Evolutionary conservation across 1,284 basidiomycete genomes (phyloP).

Genomic region (Agroathelia rolfsii): DNA sequence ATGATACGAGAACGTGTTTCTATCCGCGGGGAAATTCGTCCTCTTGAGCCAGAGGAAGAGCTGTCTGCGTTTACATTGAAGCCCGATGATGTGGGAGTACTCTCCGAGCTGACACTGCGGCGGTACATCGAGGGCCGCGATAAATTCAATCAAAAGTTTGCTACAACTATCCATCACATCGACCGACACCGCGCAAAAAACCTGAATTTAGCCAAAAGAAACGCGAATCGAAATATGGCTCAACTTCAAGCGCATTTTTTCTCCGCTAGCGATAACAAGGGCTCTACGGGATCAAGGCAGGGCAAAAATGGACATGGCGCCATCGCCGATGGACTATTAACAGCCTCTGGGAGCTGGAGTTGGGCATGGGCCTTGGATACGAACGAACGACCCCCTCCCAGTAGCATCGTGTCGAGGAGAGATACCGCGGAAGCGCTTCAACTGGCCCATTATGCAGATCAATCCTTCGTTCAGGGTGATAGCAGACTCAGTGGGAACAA

Average conservation of each 20-base stretch:
- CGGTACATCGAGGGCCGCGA: slow-evolving; percentile 54
- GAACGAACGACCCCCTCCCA: slow-evolving; percentile 71
- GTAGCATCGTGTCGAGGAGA: slow-evolving; percentile 68
- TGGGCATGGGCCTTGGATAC: slow-evolving; percentile 71
- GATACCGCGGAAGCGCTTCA: slow-evolving; percentile 68
- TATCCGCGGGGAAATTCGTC: slow-evolving; percentile 65
- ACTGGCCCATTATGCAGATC: slow-evolving; percentile 63
- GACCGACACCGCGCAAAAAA: slow-evolving; percentile 52
- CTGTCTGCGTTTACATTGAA: slow-evolving; percentile 59
- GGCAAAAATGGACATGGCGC: slow-evolving; percentile 26
- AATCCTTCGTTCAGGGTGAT: slow-evolving; percentile 46
- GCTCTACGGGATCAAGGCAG: slow-evolving; percentile 11
- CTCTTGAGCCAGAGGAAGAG: slow-evolving; percentile 64
- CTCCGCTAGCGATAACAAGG: slow-evolving; percentile 15
- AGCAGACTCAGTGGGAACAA: slow-evolving; percentile 52
- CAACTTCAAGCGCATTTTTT: slow-evolving; percentile 30
- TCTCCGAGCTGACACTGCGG: slow-evolving; percentile 53
- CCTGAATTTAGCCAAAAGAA: slow-evolving; percentile 48
- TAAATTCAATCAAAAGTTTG: slow-evolving; percentile 55
- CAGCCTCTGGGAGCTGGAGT: slow-evolving; percentile 43
- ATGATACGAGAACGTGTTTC: slow-evolving; percentile 87
- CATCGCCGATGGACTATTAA: slow-evolving; percentile 40
- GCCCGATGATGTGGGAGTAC: slow-evolving; percentile 54
- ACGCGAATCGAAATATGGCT: slow-evolving; percentile 39
- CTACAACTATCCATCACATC: slow-evolving; percentile 39